These are phyloP conservation scores for Aspergillus puulaauensis DNA, from an alignment of 2,329 filamentous ascomycete species.

Conservation along the genomic window DNA sequence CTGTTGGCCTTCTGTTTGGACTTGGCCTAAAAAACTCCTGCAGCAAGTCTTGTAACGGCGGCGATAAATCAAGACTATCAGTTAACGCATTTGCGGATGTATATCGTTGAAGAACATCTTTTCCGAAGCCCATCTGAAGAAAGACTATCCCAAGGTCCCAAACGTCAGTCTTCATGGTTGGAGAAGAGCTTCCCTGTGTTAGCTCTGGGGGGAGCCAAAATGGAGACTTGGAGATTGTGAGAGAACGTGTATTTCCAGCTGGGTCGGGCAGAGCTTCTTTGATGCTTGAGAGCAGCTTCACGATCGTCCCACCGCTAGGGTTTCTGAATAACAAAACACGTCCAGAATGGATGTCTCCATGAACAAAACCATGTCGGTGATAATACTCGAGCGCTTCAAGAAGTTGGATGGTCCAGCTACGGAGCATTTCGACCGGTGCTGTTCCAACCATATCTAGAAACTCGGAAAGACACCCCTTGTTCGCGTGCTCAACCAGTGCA, in stretches of 20 bases:
- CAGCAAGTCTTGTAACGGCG: conserved; percentile 75
- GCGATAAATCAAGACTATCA: conserved; percentile 69
- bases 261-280: conserved; percentile 52
- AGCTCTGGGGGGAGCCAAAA: conserved; percentile 85
- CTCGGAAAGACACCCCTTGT: conserved; percentile 79
- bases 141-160: conserved; percentile 95
- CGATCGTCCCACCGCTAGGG: conserved; percentile 64
- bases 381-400: conserved; percentile 85
- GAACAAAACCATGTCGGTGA: conserved; percentile 79
- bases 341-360: conserved; percentile 76
- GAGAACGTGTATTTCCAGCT: conserved; percentile 39
- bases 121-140: conserved; percentile 89
- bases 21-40: conserved; percentile 82
- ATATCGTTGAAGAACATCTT: conserved; percentile 73
- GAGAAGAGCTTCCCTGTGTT: conserved; percentile 54
- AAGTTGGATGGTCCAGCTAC: conserved; percentile 88
- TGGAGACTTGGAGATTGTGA: conserved; percentile 67
- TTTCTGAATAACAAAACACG: conserved; percentile 78
- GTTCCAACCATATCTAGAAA: conserved; percentile 75
- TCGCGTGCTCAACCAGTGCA: conserved; percentile 72
- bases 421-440: conserved; percentile 71
- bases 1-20: conserved; percentile 77
- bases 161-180: conserved; percentile 77
- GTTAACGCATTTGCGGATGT: conserved; percentile 75
- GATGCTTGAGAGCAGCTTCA: conserved; percentile 54